Base-by-base conservation (phyloP, 2,329 filamentous ascomycete genomes). In the Mollisiaceae sp. region DNA sequence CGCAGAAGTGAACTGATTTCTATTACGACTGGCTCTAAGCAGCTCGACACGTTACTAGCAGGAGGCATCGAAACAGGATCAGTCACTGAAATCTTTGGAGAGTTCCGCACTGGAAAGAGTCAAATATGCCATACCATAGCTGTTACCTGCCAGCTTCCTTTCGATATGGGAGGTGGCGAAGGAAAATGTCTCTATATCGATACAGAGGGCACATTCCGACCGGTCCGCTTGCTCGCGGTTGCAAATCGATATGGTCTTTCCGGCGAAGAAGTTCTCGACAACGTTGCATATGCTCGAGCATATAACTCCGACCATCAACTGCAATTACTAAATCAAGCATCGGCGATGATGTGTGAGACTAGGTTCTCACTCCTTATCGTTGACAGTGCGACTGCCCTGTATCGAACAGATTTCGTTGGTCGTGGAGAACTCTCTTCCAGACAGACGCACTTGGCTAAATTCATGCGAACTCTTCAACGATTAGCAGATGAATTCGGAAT, bases 281-380 rank as follows among this genome's bases (percentile, higher is more conserved):
- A 99, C 72, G 94, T 99, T 64, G 96, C 96, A 2, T 99, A 99
- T 78, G 96, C 96, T 59, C 90, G 95, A 66, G 95, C 95, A 11
- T 99, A 99, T 82, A 99, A 99, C 78, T 98, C 94, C 0, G 95
- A 99, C 71, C 95, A 99, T 79, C 95, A 99, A 78, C 86, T 99
- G 59, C 93, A 97, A 77, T 85, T 99, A 8, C 88, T 99, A 68
- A 95, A 95, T 74, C 94, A 98, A 78, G 96, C 95, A 3, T 91
- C 95, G 1, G 89, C 93, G 68, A 99, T 99, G 95, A 99, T 99
- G 96, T 97, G 94, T 65, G 96, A 99, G 81, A 99, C 95, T 0
- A 89, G 95, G 4, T 99, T 99, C 79, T 98, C 95, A 2, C 85
- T 99, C 9, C 88, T 99, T 59, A 89, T 99, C 58, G 95, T 99